Evolutionary conservation across 2,329 filamentous ascomycete species (phyloP), one percentile per base, ranked within the genome.

Genomic region (Plenodomus tracheiphilus): DNA sequence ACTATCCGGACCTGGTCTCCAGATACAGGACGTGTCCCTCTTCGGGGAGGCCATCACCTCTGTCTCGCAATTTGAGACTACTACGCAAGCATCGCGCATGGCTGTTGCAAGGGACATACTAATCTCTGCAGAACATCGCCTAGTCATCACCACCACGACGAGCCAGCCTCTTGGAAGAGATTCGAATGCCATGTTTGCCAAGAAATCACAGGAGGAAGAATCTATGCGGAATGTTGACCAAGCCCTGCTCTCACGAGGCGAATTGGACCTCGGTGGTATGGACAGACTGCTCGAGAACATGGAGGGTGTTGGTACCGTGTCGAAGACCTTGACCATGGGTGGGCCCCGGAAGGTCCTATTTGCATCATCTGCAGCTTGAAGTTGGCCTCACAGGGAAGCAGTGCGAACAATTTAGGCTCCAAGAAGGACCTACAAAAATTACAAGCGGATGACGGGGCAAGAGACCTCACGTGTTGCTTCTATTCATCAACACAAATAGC

Each of bases 251-350:
- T 68, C 72, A 36, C 65, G 68, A 10, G 75, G 75, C 17, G 74
- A 76, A 48, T 72, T 79, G 8, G 77, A 78, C 51, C 59, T 80
- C 15, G 75, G 74, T 25, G 77, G 77, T 8, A 75, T 80, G 70
- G 74, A 78, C 47, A 67, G 76, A 41, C 58, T 79, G 55, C 71
- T 80, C 1, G 68, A 71, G 3, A 57, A 57, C 25, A 70, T 72
- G 64, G 67, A 69, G 32, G 56, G 54, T 22, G 15, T 7, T 15
- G 62, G 58, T 32, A 59, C 48, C 41, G 55, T 51, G 3, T 49
- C 60, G 17, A 62, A 58, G 44, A 65, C 46, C 37, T 28, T 70
- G 39, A 60, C 60, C 8, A 56, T 68, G 34, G 66, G 65, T 7
- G 67, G 66, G 19, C 66, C 66, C 19, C 57, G 69, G 18, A 70